A percentile compares a stretch with the other conserved stretches of the same genome.
Conservation (phyloP, 352 stramenopile genomes). For the Phytopythium aichiense region DNA sequence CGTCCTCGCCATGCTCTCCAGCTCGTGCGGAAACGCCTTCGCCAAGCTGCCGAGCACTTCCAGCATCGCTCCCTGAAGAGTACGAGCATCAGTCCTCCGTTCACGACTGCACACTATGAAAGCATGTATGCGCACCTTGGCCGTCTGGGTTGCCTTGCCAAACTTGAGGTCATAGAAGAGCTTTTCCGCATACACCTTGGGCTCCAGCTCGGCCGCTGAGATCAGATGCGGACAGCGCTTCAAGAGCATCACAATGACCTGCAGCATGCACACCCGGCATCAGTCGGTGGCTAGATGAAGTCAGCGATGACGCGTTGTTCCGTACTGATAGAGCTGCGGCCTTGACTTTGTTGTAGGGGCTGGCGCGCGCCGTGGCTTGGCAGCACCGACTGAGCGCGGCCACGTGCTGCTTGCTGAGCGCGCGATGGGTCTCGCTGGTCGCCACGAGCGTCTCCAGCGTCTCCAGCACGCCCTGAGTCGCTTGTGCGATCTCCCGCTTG, state of each 20-base stretch:
- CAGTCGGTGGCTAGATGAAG: neutral
- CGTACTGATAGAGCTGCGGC: slow-evolving; percentile 35
- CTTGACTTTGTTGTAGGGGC: slow-evolving; percentile 69
- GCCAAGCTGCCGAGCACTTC: slow-evolving; percentile 58
- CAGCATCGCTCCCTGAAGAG: slow-evolving; percentile 45
- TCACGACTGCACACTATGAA: neutral
- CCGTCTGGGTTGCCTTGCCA: slow-evolving; percentile 60
- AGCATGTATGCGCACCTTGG: slow-evolving; percentile 27
- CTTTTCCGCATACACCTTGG: slow-evolving; percentile 53
- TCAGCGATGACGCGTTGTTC: neutral
- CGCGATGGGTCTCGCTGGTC: slow-evolving; percentile 35
- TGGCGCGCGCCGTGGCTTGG: slow-evolving; percentile 45
- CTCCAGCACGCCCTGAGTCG: slow-evolving; percentile 43
- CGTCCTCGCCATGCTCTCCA: slow-evolving; percentile 19
- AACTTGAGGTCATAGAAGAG: slow-evolving; percentile 79
- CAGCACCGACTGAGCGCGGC: slow-evolving; percentile 35
- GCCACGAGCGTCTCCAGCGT: slow-evolving; percentile 51
- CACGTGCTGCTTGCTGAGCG: slow-evolving; percentile 47
- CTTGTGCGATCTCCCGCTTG: slow-evolving; percentile 53
- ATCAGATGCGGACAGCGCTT: slow-evolving; percentile 32
- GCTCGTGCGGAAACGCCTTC: slow-evolving; percentile 38
- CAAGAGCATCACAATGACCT: slow-evolving; percentile 61
- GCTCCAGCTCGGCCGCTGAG: slow-evolving; percentile 43
- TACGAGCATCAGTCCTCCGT: neutral
- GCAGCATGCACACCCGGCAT: neutral